These are phyloP conservation scores for Ceriops zippeliana DNA, from an alignment of 345 rosid genomes.

Conservation along the genomic window DNA sequence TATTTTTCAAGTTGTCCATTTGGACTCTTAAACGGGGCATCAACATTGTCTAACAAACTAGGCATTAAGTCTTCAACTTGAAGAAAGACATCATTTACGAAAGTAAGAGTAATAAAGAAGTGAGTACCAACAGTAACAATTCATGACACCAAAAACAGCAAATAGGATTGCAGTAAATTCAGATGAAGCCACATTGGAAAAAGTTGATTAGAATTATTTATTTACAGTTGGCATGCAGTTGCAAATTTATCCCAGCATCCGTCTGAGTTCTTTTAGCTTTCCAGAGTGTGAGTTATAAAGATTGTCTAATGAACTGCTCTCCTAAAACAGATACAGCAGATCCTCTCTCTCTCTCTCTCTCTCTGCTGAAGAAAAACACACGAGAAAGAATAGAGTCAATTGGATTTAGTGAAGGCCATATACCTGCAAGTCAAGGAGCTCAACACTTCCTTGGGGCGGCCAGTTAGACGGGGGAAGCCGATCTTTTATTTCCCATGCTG, in stretches of 20 bases:
- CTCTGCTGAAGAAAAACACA: too few species aligned
- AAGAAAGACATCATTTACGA: too few species aligned
- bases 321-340: background rate
- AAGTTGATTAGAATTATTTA: background rate
- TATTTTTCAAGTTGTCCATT: too few species aligned
- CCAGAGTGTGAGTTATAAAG: too few species aligned
- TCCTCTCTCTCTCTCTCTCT: background rate
- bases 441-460: constrained; percentile 73
- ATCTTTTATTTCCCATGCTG: constrained; percentile 65
- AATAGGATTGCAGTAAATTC: background rate
- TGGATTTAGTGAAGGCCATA: background rate
- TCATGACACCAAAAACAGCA: too few species aligned
- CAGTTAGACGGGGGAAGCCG: constrained; percentile 63
- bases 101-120: too few species aligned
- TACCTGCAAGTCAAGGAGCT: constrained; percentile 78
- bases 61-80: too few species aligned
- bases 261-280: too few species aligned
- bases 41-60: too few species aligned
- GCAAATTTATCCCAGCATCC: too few species aligned
- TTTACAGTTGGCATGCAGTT: background rate
- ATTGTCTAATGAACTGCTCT: background rate
- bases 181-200: background rate
- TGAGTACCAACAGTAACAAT: too few species aligned
- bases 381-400: background rate
- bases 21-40: too few species aligned